A percentile compares a stretch with the other conserved stretches of the same genome.
Conservation (phyloP, 2,329 filamentous ascomycete genomes). For the Ciborinia camelliae region DNA sequence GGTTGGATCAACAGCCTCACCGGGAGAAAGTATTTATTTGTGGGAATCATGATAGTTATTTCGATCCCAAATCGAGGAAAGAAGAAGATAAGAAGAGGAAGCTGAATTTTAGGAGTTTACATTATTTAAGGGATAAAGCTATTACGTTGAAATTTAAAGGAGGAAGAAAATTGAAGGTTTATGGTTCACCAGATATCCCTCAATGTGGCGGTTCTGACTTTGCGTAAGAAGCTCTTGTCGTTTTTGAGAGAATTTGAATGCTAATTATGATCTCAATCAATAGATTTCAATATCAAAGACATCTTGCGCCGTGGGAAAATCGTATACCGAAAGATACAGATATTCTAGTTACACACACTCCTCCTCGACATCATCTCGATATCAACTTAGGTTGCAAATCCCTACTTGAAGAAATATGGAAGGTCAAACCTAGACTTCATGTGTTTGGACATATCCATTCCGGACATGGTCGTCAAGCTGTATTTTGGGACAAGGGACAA, state of each 20-base stretch:
- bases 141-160: constrained; percentile 61
- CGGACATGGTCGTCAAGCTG: constrained; percentile 54
- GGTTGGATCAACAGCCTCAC: constrained; percentile 72
- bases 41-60: constrained; percentile 87
- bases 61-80: constrained; percentile 63
- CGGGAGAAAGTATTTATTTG: constrained; percentile 76
- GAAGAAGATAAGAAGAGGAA: constrained; percentile 52
- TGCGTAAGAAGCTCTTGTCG: constrained; percentile 44
- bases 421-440: constrained; percentile 57
- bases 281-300: constrained; percentile 57
- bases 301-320: constrained; percentile 57
- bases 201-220: constrained; percentile 67
- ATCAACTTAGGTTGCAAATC: constrained; percentile 55
- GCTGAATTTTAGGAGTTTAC: constrained; percentile 64
- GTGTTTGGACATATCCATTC: constrained; percentile 67
- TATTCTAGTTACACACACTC: constrained; percentile 63
- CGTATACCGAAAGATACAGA: constrained; percentile 58
- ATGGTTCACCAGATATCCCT: constrained; percentile 79
- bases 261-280: constrained; percentile 10
- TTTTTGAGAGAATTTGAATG: not conserved
- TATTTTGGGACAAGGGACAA: constrained; percentile 62
- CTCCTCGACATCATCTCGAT: constrained; percentile 54
- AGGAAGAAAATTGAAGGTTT: constrained; percentile 63
- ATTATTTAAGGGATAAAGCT: constrained; percentile 71
- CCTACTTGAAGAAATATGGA: constrained; percentile 56